Conservation (phyloP, 2,329 filamentous ascomycete species). For the Nigrospora oryzae region DNA sequence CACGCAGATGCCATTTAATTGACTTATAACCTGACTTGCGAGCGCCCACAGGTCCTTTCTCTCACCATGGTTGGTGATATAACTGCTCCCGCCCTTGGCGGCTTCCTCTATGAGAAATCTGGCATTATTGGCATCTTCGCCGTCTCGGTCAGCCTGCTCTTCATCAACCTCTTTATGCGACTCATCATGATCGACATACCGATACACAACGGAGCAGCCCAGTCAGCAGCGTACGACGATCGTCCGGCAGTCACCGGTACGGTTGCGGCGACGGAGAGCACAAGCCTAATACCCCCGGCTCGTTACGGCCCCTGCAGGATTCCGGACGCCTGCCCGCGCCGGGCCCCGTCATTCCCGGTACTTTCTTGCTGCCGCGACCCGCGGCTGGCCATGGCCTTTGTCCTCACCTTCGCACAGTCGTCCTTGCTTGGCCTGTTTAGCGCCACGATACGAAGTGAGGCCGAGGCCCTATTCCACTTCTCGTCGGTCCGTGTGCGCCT, state of each 20-base stretch:
- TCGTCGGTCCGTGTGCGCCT: slow-evolving; percentile 24
- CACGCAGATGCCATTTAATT: not conserved
- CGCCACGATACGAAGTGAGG: slow-evolving; percentile 27
- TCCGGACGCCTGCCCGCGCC: slow-evolving; percentile 23
- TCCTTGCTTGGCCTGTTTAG: slow-evolving; percentile 25
- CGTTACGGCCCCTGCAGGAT: slow-evolving; percentile 31
- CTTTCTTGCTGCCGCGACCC: slow-evolving; percentile 31
- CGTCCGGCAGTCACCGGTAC: slow-evolving; percentile 8
- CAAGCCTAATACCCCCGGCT: slow-evolving; percentile 28
- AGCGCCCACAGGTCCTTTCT: slow-evolving; percentile 36
- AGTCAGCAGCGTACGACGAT: slow-evolving; percentile 9
- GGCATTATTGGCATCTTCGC: slow-evolving; percentile 52
- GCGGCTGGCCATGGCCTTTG: slow-evolving; percentile 28
- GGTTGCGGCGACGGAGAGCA: slow-evolving; percentile 22
- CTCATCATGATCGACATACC: slow-evolving; percentile 56
- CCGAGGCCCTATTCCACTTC: slow-evolving; percentile 25
- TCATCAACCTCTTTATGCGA: slow-evolving; percentile 51
- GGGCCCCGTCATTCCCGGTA: slow-evolving; percentile 36
- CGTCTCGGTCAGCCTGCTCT: slow-evolving; percentile 43
- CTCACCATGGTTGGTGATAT: slow-evolving; percentile 50
- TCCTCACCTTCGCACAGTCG: slow-evolving; percentile 34
- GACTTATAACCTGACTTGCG: not conserved
- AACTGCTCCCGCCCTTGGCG: slow-evolving; percentile 50
- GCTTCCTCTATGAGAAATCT: slow-evolving; percentile 48
- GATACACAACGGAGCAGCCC: slow-evolving; percentile 35